Conservation (phyloP, 2,329 filamentous ascomycete genomes). For the Ophiostoma quercus region DNA sequence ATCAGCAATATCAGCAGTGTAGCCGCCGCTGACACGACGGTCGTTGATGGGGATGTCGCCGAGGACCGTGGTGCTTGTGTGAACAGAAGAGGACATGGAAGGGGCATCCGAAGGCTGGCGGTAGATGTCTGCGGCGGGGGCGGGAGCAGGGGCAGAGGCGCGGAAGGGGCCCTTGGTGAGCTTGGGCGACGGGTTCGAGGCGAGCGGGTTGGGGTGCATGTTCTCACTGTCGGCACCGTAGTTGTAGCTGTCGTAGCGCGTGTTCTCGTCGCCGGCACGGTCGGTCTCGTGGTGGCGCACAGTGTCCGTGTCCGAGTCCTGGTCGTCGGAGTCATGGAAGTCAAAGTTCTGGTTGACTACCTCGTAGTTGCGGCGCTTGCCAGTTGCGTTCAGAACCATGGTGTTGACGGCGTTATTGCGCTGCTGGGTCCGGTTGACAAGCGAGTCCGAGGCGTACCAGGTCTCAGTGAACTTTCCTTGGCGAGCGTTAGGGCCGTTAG, state of each 20-base stretch:
- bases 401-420: conserved; percentile 43
- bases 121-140: conserved; percentile 8
- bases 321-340: conserved; percentile 27
- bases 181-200: conserved; percentile 42
- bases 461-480: conserved; percentile 48
- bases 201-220: conserved; percentile 49
- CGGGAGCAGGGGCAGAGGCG: conserved; percentile 30
- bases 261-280: conserved; percentile 32
- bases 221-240: conserved; percentile 29
- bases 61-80: conserved; percentile 31
- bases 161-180: conserved; percentile 29
- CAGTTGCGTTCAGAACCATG: conserved; percentile 31
- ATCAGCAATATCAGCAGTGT: conserved; percentile 24
- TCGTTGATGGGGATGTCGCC: conserved; percentile 45
- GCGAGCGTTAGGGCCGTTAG: conserved; percentile 33
- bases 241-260: conserved; percentile 27
- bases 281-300: conserved; percentile 32
- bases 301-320: conserved; percentile 36
- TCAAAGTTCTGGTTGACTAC: conserved; percentile 44
- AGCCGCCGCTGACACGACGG: conserved; percentile 40
- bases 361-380: conserved; percentile 42
- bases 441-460: conserved; percentile 51
- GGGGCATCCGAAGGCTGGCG: conserved; percentile 31
- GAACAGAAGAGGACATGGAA: conserved; percentile 26
- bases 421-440: conserved; percentile 51